Evolutionary conservation across 2,329 filamentous ascomycete species (phyloP).

Genomic region (Apiospora phragmitis): DNA sequence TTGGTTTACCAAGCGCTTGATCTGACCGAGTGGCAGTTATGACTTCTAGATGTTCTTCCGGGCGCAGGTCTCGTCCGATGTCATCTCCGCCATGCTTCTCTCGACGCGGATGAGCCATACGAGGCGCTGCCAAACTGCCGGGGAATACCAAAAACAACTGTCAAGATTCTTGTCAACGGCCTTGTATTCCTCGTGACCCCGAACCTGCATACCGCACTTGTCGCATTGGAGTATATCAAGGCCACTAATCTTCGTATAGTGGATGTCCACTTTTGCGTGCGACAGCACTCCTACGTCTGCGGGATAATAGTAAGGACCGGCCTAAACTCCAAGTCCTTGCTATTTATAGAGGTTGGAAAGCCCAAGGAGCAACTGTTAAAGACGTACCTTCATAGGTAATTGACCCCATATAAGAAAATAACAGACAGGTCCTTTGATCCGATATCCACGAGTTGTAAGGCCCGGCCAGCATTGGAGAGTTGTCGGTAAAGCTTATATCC

Average conservation of each 20-base stretch:
- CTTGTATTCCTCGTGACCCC: slow-evolving; percentile 12
- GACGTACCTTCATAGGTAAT: no score
- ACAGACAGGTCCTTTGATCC: no score
- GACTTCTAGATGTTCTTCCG: slow-evolving; percentile 15
- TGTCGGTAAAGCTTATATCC: no score
- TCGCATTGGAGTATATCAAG: no score
- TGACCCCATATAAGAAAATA: no score
- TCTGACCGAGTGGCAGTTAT: slow-evolving; percentile 12
- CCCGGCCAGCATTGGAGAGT: no score
- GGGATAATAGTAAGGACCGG: neutral
- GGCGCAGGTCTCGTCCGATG: slow-evolving; percentile 12
- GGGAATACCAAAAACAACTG: slow-evolving; percentile 3
- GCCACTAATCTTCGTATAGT: no score
- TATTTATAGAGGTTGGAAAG: slow-evolving; percentile 13
- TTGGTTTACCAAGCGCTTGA: slow-evolving; percentile 8
- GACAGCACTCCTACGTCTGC: slow-evolving; percentile 12
- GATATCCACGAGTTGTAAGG: no score
- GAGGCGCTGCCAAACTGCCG: slow-evolving; percentile 19
- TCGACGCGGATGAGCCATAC: slow-evolving; percentile 12
- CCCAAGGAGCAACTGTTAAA: no score
- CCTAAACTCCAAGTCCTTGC: neutral
- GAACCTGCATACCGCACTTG: slow-evolving; percentile 18
- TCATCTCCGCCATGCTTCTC: slow-evolving; percentile 14
- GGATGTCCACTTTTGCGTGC: no score
- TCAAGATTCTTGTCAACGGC: slow-evolving; percentile 14